These are phyloP conservation scores for Termitomyces sp. DNA, from an alignment of 768 basidiomycete genomes.

Conservation along the genomic window DNA sequence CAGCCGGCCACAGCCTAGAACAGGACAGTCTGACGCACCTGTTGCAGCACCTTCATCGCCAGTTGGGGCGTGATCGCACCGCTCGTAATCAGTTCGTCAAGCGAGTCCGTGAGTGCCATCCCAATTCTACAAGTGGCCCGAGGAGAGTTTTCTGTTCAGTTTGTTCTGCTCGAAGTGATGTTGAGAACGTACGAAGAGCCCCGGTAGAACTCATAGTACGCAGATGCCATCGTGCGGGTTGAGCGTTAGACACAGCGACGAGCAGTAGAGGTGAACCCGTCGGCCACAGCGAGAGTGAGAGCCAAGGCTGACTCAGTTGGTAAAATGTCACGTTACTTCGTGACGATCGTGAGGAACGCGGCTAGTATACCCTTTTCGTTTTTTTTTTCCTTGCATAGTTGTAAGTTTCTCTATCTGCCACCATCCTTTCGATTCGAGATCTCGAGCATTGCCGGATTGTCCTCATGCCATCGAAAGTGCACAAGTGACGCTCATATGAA, in stretches of 20 bases:
- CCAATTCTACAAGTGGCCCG: constrained; percentile 65
- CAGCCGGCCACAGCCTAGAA: not conserved
- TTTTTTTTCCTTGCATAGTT: not conserved
- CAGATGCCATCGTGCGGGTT: constrained; percentile 52
- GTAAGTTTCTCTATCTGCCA: not conserved
- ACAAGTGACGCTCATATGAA: not conserved
- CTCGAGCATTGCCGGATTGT: not conserved
- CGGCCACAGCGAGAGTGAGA: constrained; percentile 6
- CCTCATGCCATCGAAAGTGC: not conserved
- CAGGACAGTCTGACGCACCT: constrained; percentile 47
- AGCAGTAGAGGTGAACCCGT: constrained; percentile 2
- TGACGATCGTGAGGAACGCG: not conserved
- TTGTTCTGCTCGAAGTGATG: not conserved
- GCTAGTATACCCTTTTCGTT: not conserved
- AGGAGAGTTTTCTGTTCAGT: not conserved
- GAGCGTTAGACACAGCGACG: not conserved
- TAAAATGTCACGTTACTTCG: not conserved
- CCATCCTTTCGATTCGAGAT: not conserved
- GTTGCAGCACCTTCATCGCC: constrained; percentile 97
- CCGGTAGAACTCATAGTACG: constrained; percentile 91
- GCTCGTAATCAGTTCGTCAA: constrained; percentile 96
- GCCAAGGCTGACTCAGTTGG: constrained; percentile 7
- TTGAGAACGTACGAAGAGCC: constrained; percentile 64
- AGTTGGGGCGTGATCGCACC: constrained; percentile 96
- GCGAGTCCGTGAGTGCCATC: constrained; percentile 94